Conservation (phyloP, 257 asterid species). For the Haberlea rhodopensis region DNA sequence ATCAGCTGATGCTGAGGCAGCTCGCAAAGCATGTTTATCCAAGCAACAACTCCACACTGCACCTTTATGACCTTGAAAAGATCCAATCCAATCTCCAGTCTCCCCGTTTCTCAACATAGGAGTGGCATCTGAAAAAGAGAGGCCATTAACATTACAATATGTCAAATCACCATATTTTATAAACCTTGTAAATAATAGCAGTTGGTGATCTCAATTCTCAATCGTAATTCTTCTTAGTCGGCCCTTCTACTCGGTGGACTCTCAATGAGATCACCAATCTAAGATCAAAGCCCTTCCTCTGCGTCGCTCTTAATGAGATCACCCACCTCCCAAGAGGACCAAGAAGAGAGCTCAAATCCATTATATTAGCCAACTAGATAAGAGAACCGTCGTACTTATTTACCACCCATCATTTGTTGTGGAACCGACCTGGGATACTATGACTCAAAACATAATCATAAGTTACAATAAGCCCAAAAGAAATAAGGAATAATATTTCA, state of each 20-base stretch:
- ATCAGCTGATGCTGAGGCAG: constrained; percentile 98
- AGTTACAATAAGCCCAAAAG: neutral
- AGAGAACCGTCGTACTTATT: no score
- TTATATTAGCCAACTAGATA: no score
- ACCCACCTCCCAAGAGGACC: no score
- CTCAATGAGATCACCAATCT: no score
- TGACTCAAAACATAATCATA: neutral
- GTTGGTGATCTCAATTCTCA: no score
- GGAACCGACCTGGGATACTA: no score
- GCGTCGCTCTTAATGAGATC: no score
- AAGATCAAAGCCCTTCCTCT: no score
- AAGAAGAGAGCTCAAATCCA: no score
- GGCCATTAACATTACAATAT: constrained; percentile 10
- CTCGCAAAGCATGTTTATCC: constrained; percentile 88
- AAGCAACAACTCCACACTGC: constrained; percentile 97
- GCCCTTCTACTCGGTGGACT: no score
- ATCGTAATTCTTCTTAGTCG: no score
- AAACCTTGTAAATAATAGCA: neutral
- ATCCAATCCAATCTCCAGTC: constrained; percentile 99
- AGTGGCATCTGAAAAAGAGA: constrained; percentile 58
- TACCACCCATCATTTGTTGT: no score
- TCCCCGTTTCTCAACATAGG: constrained; percentile 98
- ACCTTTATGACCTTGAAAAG: constrained; percentile 97
- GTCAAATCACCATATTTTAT: neutral
- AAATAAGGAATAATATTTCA: neutral